Evolutionary conservation across 1,139 yeast genomes (phyloP).

Genomic region (Kluyveromyces sp.): DNA sequence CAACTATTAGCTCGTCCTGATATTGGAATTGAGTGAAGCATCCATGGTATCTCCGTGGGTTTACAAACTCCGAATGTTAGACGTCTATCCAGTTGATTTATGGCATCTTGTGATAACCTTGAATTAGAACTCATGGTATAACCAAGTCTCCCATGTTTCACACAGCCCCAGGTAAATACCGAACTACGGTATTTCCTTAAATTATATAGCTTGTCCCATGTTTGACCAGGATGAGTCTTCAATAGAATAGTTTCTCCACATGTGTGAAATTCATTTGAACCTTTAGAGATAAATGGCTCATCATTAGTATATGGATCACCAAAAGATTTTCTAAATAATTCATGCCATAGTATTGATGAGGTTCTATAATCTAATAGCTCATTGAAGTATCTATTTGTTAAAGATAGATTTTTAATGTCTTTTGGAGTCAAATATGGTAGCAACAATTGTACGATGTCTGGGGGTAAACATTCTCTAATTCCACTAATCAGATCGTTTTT

Average conservation of each 20-base stretch:
- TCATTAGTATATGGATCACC: slow-evolving; percentile 33
- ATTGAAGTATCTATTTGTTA: slow-evolving; percentile 33
- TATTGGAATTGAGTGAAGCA: slow-evolving; percentile 10
- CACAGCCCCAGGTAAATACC: slow-evolving; percentile 59
- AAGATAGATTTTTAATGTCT: slow-evolving; percentile 43
- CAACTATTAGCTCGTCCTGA: slow-evolving; percentile 8
- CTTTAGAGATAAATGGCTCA: slow-evolving; percentile 33
- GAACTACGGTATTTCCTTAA: slow-evolving; percentile 37
- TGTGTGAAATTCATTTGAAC: slow-evolving; percentile 18
- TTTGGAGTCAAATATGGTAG: slow-evolving; percentile 33
- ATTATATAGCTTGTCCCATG: slow-evolving; percentile 47
- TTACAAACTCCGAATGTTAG: slow-evolving; percentile 35
- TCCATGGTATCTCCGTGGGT: slow-evolving; percentile 38
- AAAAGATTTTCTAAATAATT: slow-evolving; percentile 43
- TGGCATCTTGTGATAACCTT: slow-evolving; percentile 23
- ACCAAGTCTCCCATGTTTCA: slow-evolving; percentile 52
- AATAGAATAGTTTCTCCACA: slow-evolving; percentile 28
- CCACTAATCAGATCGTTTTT: neutral
- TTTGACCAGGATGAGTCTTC: slow-evolving; percentile 24
- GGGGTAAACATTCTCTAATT: slow-evolving; percentile 16
- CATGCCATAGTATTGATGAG: slow-evolving; percentile 39
- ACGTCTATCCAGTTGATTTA: slow-evolving; percentile 28
- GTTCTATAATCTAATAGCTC: slow-evolving; percentile 30
- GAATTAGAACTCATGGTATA: slow-evolving; percentile 31
- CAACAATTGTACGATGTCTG: slow-evolving; percentile 26